These are phyloP conservation scores for Neofusicoccum kwambonambiense DNA, from an alignment of 2,329 filamentous ascomycete species.

Conservation along the genomic window DNA sequence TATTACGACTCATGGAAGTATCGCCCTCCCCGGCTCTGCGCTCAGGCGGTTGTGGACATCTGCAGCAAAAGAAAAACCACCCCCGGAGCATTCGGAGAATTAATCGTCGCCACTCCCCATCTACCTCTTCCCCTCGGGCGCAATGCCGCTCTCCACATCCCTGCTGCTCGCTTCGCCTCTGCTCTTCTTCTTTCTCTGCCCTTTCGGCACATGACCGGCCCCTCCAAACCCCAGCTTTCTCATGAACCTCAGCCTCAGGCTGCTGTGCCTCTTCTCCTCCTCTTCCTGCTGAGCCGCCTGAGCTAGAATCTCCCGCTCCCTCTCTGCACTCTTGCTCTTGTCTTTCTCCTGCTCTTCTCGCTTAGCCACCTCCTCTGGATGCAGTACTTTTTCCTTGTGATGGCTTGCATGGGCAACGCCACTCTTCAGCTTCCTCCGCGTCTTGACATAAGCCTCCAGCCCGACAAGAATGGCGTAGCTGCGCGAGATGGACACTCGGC, in stretches of 20 bases:
- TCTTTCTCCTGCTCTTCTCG: slow-evolving; percentile 52
- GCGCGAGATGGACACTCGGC: slow-evolving; percentile 72
- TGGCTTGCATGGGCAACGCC: slow-evolving; percentile 51
- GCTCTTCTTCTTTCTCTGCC: slow-evolving; percentile 20
- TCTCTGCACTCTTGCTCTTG: slow-evolving; percentile 61
- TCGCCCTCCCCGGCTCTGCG: not conserved
- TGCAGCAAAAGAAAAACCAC: not conserved
- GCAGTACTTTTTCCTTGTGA: slow-evolving; percentile 58
- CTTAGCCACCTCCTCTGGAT: slow-evolving; percentile 57
- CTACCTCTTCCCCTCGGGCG: slow-evolving; percentile 29
- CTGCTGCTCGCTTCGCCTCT: not conserved
- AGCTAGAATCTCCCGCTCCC: slow-evolving; percentile 54
- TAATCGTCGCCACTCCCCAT: not conserved
- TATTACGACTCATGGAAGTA: not conserved
- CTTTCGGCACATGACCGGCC: slow-evolving; percentile 22
- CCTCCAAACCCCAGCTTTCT: slow-evolving; percentile 30
- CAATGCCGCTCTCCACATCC: slow-evolving; percentile 37
- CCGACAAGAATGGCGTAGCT: slow-evolving; percentile 81
- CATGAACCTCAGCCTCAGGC: slow-evolving; percentile 29
- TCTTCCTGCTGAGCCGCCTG: slow-evolving; percentile 47
- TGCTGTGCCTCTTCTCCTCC: slow-evolving; percentile 23
- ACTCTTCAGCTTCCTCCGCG: slow-evolving; percentile 62
- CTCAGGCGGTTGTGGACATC: not conserved
- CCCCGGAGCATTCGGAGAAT: not conserved
- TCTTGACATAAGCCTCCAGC: slow-evolving; percentile 74